These are phyloP conservation scores for Metschnikowia drakensbergensis DNA, from an alignment of 805 yeast genomes.

Conservation along the genomic window DNA sequence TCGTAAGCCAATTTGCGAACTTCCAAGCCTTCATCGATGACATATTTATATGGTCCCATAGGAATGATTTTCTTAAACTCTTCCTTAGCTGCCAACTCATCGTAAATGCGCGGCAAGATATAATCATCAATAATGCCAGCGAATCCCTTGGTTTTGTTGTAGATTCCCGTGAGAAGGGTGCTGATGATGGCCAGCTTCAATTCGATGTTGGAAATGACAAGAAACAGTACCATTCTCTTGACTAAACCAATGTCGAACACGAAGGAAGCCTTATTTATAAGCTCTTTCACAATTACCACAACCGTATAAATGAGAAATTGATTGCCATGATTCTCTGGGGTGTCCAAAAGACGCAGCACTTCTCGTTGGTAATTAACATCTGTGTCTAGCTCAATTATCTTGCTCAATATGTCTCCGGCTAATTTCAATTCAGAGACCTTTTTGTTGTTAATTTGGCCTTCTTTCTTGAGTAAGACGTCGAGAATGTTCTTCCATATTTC, in stretches of 20 bases:
- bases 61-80: constrained; percentile 62
- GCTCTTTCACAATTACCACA: constrained; percentile 33
- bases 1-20: constrained; percentile 72
- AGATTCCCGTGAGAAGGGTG: constrained; percentile 56
- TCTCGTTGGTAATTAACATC: constrained; percentile 17
- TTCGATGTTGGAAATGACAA: constrained; percentile 38
- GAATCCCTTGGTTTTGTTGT: constrained; percentile 49
- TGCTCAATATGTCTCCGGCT: constrained; percentile 35
- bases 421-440: constrained; percentile 27
- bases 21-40: constrained; percentile 73
- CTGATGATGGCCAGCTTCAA: constrained; percentile 58
- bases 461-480: constrained; percentile 5
- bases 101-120: constrained; percentile 49
- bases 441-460: constrained; percentile 9
- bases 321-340: constrained; percentile 8
- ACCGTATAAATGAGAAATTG: constrained; percentile 25
- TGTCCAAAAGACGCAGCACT: constrained; percentile 12
- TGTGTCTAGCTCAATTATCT: constrained; percentile 19
- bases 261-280: constrained; percentile 15
- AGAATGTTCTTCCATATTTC: constrained; percentile 14
- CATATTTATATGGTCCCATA: constrained; percentile 86
- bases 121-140: constrained; percentile 39
- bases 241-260: constrained; percentile 10
- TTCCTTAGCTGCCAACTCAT: constrained; percentile 52
- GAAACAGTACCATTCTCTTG: constrained; percentile 18